These are phyloP conservation scores for Aristolochia contorta DNA, from an alignment of 164 flowering plant genomes.

Conservation along the genomic window DNA sequence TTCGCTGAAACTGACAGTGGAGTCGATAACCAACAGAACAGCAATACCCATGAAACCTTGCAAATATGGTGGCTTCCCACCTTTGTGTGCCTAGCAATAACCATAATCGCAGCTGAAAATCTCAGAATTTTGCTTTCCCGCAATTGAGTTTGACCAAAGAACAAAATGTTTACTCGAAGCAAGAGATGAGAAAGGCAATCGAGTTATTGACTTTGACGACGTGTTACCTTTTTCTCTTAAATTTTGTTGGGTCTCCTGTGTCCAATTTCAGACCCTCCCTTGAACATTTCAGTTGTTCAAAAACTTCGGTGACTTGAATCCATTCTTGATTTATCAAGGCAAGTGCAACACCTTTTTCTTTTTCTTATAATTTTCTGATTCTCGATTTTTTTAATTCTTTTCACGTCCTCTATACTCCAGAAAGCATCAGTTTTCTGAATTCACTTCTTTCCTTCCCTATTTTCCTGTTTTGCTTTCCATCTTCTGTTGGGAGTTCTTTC, in stretches of 20 bases:
- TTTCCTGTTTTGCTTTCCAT: too few species aligned
- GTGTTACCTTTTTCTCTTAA: constrained; percentile 65
- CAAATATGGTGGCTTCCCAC: constrained; percentile 71
- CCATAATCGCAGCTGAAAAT: constrained; percentile 72
- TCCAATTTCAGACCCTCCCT: constrained; percentile 48
- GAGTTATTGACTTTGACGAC: not conserved
- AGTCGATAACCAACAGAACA: constrained; percentile 51
- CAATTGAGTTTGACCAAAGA: constrained; percentile 1
- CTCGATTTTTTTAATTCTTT: too few species aligned
- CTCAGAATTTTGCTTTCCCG: constrained; percentile 72
- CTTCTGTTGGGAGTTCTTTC: too few species aligned
- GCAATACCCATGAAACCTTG: constrained; percentile 68
- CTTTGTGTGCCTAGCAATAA: constrained; percentile 63
- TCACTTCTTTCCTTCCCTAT: too few species aligned
- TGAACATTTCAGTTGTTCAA: constrained; percentile 63
- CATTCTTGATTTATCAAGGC: constrained; percentile 26
- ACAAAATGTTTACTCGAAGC: not conserved
- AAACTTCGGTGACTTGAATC: constrained; percentile 62
- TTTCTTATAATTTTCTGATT: too few species aligned
- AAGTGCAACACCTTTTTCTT: not conserved
- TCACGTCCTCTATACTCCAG: too few species aligned
- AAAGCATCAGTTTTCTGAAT: too few species aligned
- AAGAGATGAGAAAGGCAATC: not conserved
- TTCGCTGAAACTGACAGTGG: constrained; percentile 68
- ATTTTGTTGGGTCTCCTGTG: constrained; percentile 79